These are phyloP conservation scores for Termitomyces sp. DNA, from an alignment of 768 basidiomycete species.

Conservation along the genomic window DNA sequence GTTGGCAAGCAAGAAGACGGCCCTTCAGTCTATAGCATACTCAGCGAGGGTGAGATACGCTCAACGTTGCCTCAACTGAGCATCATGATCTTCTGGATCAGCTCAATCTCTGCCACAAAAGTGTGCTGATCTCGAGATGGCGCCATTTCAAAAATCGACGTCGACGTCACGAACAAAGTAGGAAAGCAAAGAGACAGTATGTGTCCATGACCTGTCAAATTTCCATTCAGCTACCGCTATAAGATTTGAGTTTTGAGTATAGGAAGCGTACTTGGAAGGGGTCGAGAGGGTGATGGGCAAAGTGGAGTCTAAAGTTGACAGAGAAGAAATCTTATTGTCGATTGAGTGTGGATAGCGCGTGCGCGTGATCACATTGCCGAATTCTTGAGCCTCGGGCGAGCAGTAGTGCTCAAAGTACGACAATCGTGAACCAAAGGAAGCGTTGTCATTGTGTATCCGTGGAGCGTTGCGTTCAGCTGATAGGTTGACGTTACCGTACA, in stretches of 20 bases:
- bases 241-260: conserved; percentile 4
- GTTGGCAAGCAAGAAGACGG: not conserved
- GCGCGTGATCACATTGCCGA: not conserved
- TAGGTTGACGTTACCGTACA: not conserved
- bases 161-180: not conserved
- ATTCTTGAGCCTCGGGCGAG: not conserved
- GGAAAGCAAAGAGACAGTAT: conserved; percentile 1
- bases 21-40: not conserved
- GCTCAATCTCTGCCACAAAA: not conserved
- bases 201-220: not conserved
- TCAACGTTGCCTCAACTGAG: not conserved
- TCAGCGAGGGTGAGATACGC: not conserved
- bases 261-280: not conserved
- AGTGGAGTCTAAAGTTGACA: conserved; percentile 6
- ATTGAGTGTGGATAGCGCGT: not conserved
- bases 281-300: not conserved
- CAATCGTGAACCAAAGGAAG: not conserved
- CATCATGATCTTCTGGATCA: not conserved
- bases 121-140: not conserved
- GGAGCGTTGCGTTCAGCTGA: not conserved
- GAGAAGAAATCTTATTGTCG: not conserved
- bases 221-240: not conserved
- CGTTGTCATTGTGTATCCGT: not conserved
- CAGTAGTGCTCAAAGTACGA: not conserved
- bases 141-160: not conserved